Percentiles rank a stretch among this genome's conserved stretches.
phyloP scores from a whole-genome alignment of 202 grass and related monocot genomes.

The Setaria italica region DNA sequence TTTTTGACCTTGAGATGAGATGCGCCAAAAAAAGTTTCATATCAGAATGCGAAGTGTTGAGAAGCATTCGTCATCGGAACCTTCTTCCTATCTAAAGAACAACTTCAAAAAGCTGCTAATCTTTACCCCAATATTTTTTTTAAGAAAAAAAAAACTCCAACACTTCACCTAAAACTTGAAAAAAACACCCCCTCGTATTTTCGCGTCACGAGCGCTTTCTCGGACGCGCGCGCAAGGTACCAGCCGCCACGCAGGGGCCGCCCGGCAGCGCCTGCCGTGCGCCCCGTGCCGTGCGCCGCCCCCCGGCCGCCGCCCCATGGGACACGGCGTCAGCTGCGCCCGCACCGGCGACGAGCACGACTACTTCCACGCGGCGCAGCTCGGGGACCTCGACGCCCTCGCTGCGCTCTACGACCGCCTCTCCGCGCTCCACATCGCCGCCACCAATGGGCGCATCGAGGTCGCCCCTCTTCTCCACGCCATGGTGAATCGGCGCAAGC shows the following conservation, averaged over 20 bases:
- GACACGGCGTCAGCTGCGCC: slow-evolving; percentile 88
- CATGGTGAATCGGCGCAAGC: slow-evolving; percentile 84
- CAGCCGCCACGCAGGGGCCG: no score
- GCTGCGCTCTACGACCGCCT: slow-evolving; percentile 73
- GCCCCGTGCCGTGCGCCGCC: no score
- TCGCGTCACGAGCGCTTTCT: no score
- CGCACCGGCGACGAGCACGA: slow-evolving; percentile 75
- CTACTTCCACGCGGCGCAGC: slow-evolving; percentile 85
- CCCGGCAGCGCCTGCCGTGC: no score
- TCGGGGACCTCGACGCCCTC: slow-evolving; percentile 73
- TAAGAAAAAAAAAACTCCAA: no score
- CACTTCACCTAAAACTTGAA: no score
- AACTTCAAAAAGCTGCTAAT: no score
- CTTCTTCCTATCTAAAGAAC: slow-evolving; percentile 30
- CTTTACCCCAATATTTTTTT: no score
- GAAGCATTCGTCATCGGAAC: slow-evolving; percentile 2
- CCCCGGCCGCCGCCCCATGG: slow-evolving; percentile 59
- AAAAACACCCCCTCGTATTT: no score
- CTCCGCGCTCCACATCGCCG: slow-evolving; percentile 90
- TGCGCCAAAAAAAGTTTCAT: neutral
- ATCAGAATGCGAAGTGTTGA: slow-evolving; percentile 15
- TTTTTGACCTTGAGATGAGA: slow-evolving; percentile 19
- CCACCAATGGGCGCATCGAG: slow-evolving; percentile 83
- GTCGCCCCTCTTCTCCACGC: slow-evolving; percentile 18
- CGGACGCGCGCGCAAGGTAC: no score